Base-by-base conservation (phyloP, 2,329 filamentous ascomycete genomes). In the Fusarium tanahbumbuense region DNA sequence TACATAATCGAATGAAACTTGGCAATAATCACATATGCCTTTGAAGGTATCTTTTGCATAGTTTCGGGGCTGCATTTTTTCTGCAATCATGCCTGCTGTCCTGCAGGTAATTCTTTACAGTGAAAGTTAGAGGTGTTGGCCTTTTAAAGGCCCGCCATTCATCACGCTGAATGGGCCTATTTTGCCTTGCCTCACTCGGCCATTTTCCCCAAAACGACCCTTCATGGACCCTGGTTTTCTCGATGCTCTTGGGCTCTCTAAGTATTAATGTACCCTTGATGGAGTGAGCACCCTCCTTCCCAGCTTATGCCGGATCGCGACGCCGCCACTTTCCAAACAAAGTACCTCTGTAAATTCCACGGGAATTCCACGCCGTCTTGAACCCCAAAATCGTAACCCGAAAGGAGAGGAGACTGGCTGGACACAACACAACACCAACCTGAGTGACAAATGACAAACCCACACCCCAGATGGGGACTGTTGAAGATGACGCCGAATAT, bases 311-410 rank as follows among this genome's bases (percentile, higher is more conserved):
- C 56, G 52, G 56, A 61, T 61, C 56, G 46, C 47, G 37, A 54
- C 64, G 68, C 68, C 68, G 71, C 63, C 50, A 56, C n/a, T 42
- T 18, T 34, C 30, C 41, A 64, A 56, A 64, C 23, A 59, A 54
- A 40, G 34, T 41, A 56, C 32, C 50, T 70, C 58, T 53, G 50
- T 56, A 52, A 53, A 45, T 63, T 63, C 46, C 65, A 64, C 28
- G 68, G 55, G 67, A 69, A 65, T 69, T 69, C 64, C 48, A 66
- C 60, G 59, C 69, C 53, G 50, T 67, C 44, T 69, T 44, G 34
- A 64, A 64, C 37, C 59, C 60, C 52, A 60, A 71, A 64, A 64
- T 44, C 68, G 68, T 68, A 68, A 71, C 28, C 68, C 52, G 64
- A 58, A 48, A 55, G 52, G 52, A 54, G 56, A 37, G 18, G 52